These are phyloP conservation scores for Phytophthora fragariae DNA, from an alignment of 352 stramenopile species.

Conservation along the genomic window DNA sequence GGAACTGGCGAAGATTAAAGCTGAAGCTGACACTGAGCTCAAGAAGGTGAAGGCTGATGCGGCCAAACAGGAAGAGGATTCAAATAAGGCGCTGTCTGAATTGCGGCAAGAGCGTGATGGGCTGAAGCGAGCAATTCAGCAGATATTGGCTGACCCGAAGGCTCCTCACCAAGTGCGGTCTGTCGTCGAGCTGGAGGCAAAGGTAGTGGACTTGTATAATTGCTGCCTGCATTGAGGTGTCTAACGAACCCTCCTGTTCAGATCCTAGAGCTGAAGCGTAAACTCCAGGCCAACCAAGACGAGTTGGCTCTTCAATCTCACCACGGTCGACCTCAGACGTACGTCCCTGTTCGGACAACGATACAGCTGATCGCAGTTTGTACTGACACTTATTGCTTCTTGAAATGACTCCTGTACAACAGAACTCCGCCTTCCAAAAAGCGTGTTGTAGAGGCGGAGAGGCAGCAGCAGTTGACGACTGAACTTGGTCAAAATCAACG, in stretches of 20 bases:
- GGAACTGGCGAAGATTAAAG: conserved; percentile 13
- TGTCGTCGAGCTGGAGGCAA: conserved; percentile 23
- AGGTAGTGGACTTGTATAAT: conserved; percentile 18
- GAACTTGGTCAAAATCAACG: neutral
- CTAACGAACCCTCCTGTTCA: conserved; percentile 16
- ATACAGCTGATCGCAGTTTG: neutral
- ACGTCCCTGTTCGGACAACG: conserved; percentile 3
- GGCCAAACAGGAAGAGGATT: neutral
- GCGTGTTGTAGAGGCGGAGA: conserved; percentile 15
- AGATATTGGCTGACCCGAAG: conserved; percentile 24
- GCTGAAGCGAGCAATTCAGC: conserved; percentile 16
- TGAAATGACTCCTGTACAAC: too few species aligned
- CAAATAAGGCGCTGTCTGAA: conserved; percentile 15
- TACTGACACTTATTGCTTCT: neutral
- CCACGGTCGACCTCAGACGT: conserved; percentile 15
- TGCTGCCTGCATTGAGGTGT: neutral
- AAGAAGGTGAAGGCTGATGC: conserved; percentile 20
- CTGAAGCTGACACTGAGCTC: conserved; percentile 18
- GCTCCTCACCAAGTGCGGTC: conserved; percentile 21
- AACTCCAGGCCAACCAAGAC: conserved; percentile 12
- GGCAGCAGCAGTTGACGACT: neutral
- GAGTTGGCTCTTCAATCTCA: conserved; percentile 1
- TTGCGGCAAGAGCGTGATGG: conserved; percentile 19
- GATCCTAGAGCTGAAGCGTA: conserved; percentile 16
- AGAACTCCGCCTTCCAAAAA: conserved; percentile 36